Evolutionary conservation across 1,284 basidiomycete genomes (phyloP).

Genomic region (Coriolopsis trogii): DNA sequence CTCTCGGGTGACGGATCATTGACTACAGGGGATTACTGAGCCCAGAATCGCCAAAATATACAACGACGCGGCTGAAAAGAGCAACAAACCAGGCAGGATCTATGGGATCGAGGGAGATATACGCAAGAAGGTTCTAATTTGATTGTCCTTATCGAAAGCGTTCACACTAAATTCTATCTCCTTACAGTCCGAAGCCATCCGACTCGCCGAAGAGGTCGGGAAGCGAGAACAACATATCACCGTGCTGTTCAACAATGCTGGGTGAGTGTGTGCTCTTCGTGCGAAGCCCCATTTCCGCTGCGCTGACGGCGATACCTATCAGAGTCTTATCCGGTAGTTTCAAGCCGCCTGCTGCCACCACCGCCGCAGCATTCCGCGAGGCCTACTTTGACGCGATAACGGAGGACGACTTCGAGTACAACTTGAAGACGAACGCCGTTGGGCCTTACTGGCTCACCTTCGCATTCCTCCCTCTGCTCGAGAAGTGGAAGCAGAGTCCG

Average conservation of each 20-base stretch:
- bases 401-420: slow-evolving; percentile 42
- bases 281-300: background rate
- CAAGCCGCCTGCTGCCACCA: slow-evolving; percentile 39
- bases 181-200: slow-evolving; percentile 45
- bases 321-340: slow-evolving; percentile 27
- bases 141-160: background rate
- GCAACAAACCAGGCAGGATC: slow-evolving; percentile 39
- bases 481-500: slow-evolving; percentile 43
- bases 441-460: slow-evolving; percentile 55
- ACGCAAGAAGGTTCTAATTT: slow-evolving; percentile 42
- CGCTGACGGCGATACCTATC: background rate
- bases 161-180: background rate
- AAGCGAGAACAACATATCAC: slow-evolving; percentile 46
- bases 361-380: slow-evolving; percentile 41
- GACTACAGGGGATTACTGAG: too few species aligned
- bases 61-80: slow-evolving; percentile 41
- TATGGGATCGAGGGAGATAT: slow-evolving; percentile 48
- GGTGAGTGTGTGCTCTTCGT: slow-evolving; percentile 28
- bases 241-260: slow-evolving; percentile 45
- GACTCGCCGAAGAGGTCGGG: slow-evolving; percentile 46
- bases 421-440: slow-evolving; percentile 45
- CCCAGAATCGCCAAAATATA: slow-evolving; percentile 40
- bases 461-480: slow-evolving; percentile 53
- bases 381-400: slow-evolving; percentile 45
- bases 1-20: too few species aligned